Evolutionary conservation across 345 rosid genomes (phyloP).

Genomic region (Carallia brachiata): DNA sequence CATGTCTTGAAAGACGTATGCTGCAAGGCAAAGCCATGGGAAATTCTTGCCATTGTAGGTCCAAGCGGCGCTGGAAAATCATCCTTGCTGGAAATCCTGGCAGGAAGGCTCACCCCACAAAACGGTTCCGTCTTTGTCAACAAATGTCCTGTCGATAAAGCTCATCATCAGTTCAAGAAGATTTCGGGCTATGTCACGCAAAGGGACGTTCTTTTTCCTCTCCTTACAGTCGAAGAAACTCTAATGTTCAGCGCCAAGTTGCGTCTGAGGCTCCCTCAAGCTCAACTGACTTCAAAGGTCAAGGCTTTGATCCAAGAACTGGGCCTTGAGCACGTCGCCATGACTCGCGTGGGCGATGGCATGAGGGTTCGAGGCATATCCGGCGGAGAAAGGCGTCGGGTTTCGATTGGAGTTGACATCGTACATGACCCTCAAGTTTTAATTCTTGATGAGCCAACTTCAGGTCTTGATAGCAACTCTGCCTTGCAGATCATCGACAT

Average conservation of each 20-base stretch:
- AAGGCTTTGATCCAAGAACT: constrained; percentile 72
- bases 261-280: constrained; percentile 59
- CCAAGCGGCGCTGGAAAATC: constrained; percentile 98
- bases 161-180: constrained; percentile 52
- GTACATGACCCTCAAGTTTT: constrained; percentile 85
- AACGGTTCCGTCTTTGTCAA: constrained; percentile 65
- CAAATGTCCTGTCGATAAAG: constrained; percentile 52
- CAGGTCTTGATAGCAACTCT: constrained; percentile 88
- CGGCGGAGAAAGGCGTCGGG: constrained; percentile 94
- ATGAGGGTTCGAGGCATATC: constrained; percentile 74
- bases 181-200: constrained; percentile 87
- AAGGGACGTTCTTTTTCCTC: constrained; percentile 79
- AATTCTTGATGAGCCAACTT: constrained; percentile 96
- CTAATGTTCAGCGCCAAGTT: constrained; percentile 84
- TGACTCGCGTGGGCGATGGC: constrained; percentile 75
- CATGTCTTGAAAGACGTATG: constrained; percentile 67
- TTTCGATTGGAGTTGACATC: constrained; percentile 90
- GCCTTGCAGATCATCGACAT: constrained; percentile 79
- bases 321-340: constrained; percentile 71
- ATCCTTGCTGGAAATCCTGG: constrained; percentile 74
- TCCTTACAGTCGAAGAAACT: constrained; percentile 93
- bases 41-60: constrained; percentile 86
- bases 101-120: constrained; percentile 60
- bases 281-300: constrained; percentile 52
- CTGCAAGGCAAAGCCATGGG: constrained; percentile 91